Conservation (phyloP, 2,329 filamentous ascomycete genomes). For the Sarocladiaceae sp. region DNA sequence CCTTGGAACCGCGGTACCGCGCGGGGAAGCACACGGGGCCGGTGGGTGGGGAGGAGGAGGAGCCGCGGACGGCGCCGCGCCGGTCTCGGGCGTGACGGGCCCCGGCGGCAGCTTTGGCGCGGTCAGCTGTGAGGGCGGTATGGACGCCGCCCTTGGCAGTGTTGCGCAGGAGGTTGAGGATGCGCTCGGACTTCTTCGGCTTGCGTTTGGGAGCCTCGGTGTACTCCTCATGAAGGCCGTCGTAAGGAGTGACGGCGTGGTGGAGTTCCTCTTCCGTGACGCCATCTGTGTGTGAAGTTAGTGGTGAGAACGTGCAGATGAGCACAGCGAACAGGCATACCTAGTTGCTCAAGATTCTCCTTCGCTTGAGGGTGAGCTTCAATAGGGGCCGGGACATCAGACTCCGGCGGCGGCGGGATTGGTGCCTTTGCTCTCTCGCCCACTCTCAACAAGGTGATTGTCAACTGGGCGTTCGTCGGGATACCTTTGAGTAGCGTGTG, state of each 20-base stretch:
- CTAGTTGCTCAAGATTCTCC: conserved; percentile 27
- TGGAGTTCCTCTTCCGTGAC: conserved; percentile 61
- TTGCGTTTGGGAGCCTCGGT: conserved; percentile 15
- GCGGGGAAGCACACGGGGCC: conserved; percentile 75
- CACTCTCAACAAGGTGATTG: conserved; percentile 72
- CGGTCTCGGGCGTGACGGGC: conserved; percentile 60
- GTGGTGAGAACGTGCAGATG: not conserved
- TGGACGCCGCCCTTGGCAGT: conserved; percentile 67
- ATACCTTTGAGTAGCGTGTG: conserved; percentile 76
- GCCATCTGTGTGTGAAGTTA: conserved; percentile 19
- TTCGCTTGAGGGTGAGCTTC: conserved; percentile 38
- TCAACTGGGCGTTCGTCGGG: conserved; percentile 79
- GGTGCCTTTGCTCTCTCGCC: conserved; percentile 78
- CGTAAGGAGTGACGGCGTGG: conserved; percentile 45
- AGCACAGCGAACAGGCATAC: conserved; percentile 17
- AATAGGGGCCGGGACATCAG: conserved; percentile 27
- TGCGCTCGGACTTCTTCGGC: conserved; percentile 33
- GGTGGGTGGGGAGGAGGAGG: conserved; percentile 34
- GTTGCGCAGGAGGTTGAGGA: conserved; percentile 61
- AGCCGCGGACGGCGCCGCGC: conserved; percentile 57
- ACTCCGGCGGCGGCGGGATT: conserved; percentile 51
- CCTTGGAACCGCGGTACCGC: conserved; percentile 63
- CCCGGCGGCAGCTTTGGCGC: conserved; percentile 56
- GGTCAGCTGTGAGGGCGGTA: conserved; percentile 65
- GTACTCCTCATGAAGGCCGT: conserved; percentile 27